Conservation (phyloP, 2,329 filamentous ascomycete genomes). For the Coniochaeta ligniaria region DNA sequence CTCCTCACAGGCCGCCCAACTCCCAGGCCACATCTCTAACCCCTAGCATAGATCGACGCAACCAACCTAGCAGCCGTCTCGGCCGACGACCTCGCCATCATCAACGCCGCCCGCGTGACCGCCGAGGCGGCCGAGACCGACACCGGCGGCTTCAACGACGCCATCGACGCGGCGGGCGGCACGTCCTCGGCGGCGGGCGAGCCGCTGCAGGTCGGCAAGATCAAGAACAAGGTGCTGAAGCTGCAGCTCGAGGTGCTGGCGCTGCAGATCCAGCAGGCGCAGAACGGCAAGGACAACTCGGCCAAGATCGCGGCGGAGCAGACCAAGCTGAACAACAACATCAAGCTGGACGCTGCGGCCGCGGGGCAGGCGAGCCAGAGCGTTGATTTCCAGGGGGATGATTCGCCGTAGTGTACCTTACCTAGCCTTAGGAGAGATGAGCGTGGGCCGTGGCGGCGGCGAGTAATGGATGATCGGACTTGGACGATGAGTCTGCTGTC, state of each 20-base stretch:
- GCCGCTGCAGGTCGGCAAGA: conserved; percentile 47
- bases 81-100: conserved; percentile 38
- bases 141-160: conserved; percentile 44
- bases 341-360: conserved; percentile 27
- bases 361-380: conserved; percentile 27
- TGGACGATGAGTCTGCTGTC: background rate
- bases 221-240: conserved; percentile 56
- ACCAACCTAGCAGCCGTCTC: conserved; percentile 38
- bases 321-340: conserved; percentile 46
- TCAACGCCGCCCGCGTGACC: conserved; percentile 38
- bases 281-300: conserved; percentile 33
- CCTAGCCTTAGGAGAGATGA: no score
- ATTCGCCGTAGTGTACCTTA: background rate
- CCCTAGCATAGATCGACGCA: conserved; percentile 27
- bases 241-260: conserved; percentile 43
- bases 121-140: conserved; percentile 47
- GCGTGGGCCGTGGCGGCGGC: no score
- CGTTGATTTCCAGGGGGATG: conserved; percentile 25
- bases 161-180: conserved; percentile 37
- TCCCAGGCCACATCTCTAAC: background rate
- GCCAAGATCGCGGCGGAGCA: conserved; percentile 36
- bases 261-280: conserved; percentile 43
- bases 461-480: background rate
- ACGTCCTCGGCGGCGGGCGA: conserved; percentile 26
- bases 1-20: background rate